Conservation (phyloP, 1,284 basidiomycete genomes). For the Vanrija sp. region DNA sequence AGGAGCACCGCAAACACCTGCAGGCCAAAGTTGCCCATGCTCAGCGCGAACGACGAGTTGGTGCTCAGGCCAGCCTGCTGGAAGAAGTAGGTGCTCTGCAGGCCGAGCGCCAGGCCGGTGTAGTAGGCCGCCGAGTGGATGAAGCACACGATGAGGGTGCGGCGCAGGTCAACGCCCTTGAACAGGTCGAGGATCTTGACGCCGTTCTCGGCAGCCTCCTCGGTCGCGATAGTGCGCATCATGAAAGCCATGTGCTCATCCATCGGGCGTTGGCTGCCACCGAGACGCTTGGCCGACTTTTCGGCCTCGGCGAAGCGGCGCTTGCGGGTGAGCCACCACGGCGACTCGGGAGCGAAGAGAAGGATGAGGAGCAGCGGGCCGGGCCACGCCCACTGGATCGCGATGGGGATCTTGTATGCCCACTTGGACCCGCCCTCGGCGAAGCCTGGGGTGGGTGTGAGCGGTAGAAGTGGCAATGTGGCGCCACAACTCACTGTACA, state of each 20-base stretch:
- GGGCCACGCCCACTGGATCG: constrained; percentile 42
- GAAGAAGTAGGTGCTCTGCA: constrained; percentile 40
- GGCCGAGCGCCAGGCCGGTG: constrained; percentile 34
- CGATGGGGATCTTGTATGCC: neutral
- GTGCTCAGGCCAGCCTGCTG: constrained; percentile 10
- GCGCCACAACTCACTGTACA: too few species aligned
- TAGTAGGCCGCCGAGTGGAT: constrained; percentile 45
- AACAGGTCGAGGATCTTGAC: constrained; percentile 47
- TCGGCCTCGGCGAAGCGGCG: constrained; percentile 33
- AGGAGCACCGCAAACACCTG: neutral
- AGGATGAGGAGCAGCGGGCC: constrained; percentile 32
- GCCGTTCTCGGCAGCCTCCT: neutral
- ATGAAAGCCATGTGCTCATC: neutral
- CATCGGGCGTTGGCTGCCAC: too few species aligned
- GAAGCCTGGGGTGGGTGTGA: too few species aligned
- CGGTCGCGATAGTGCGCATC: neutral
- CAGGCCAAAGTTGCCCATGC: neutral
- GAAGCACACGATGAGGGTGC: constrained; percentile 48
- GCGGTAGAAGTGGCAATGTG: too few species aligned
- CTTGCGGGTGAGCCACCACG: constrained; percentile 38
- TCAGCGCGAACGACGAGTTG: neutral
- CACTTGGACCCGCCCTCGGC: too few species aligned
- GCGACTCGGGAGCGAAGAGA: constrained; percentile 26
- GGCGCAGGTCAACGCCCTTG: constrained; percentile 47
- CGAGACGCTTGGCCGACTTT: constrained; percentile 14